Base-by-base conservation (phyloP, 1,284 basidiomycete genomes). In the Bondarzewia mesenterica region DNA sequence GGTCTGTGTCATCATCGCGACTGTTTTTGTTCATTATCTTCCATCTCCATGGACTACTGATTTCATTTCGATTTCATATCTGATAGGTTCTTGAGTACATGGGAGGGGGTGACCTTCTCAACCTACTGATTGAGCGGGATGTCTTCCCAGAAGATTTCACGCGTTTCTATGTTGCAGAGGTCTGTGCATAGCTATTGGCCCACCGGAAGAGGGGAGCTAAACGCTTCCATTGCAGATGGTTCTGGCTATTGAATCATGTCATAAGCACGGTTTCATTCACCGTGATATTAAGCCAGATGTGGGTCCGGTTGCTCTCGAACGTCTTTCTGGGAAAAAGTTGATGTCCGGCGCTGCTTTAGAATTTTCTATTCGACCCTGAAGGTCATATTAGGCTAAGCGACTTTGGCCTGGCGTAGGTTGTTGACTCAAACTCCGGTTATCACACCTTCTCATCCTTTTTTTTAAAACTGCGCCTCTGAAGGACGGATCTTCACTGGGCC, bases 321-420 rank as follows among this genome's bases (percentile, higher is more conserved):
- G 25, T 39, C 47, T 48, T 50, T 29, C 37, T 42, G 48, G 46
- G 45, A 50, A 7, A 15, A 44, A 27, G 42, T 18, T 48, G 44
- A 46, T 38, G 48, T 42, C 20, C 38, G 46, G 15, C 60, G 47
- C 52, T 56, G 42, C 50, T n/a, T n/a, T 55, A 94, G 85, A 97
- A 97, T 67, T 97, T 97, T 71, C 74, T 97, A 44, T 95, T 97
- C 69, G 89, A 92, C 65, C 83, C 85, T 50, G 75, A 89, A 53
- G 94, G 94, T 6, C 94, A 98, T 68, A 87, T 99, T 67, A 89
- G 86, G 67, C 79, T 98, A 50, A 91, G 89, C 60, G 95, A 98
- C 68, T 97, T 98, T 65, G 94, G 95, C 22, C 75, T 98, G 53
- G 94, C 93, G 75, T 95, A 67, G 70, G 85, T 80, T 46, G 36